Evolutionary conservation across 2,329 filamentous ascomycete genomes (phyloP).

Genomic region (Coniochaeta sp.): DNA sequence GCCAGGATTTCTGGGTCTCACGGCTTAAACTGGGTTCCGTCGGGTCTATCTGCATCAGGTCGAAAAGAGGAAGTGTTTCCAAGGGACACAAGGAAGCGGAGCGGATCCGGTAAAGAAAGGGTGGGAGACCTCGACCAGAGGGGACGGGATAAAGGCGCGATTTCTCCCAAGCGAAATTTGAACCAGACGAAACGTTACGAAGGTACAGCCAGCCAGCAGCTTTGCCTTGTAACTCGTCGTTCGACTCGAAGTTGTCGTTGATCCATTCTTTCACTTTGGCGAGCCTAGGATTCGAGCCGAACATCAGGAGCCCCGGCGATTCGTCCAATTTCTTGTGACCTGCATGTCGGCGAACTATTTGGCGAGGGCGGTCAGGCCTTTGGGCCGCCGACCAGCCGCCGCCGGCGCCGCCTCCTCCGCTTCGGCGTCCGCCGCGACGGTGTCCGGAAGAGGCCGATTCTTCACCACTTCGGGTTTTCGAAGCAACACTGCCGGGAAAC

Average conservation of each 20-base stretch:
- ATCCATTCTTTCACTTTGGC: neutral
- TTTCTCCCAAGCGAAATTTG: neutral
- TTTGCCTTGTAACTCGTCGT: neutral
- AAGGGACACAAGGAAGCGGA: neutral
- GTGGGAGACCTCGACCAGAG: neutral
- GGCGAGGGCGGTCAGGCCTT: conserved; percentile 18
- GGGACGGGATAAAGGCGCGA: neutral
- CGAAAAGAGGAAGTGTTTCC: neutral
- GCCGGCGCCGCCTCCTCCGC: conserved; percentile 6
- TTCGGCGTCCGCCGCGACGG: conserved; percentile 5
- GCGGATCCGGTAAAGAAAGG: neutral
- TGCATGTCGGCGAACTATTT: conserved; percentile 22
- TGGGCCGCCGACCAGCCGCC: conserved; percentile 16
- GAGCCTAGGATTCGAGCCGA: neutral
- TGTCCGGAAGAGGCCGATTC: conserved; percentile 4
- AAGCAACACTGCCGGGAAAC: conserved; percentile 3
- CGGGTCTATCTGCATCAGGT: neutral
- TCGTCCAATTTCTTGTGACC: conserved; percentile 2
- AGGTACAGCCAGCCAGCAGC: too few relatives aligned
- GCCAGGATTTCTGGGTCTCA: neutral
- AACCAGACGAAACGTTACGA: neutral
- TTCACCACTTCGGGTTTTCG: conserved; percentile 15
- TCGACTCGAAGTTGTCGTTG: neutral
- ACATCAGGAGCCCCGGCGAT: neutral
- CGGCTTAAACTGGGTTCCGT: conserved; percentile 2